Conservation (phyloP, 208 protist species). For the Acanthamoeba castellanii region DNA sequence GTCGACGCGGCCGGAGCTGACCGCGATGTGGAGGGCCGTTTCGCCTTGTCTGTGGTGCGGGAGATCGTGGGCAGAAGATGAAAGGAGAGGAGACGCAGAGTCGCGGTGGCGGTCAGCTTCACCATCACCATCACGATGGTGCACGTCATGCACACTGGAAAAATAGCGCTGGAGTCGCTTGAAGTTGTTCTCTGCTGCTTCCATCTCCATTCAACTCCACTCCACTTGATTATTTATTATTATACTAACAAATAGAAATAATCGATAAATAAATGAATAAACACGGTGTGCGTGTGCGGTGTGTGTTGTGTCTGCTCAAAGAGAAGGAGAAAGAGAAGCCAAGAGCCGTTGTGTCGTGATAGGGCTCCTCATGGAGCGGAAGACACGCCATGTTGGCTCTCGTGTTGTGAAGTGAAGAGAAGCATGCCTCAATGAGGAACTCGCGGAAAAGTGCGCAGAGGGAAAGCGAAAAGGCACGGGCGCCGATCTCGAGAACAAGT, state of each 20-base stretch:
- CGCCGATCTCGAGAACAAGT: neutral
- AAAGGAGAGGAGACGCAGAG: neutral
- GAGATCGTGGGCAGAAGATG: too few species aligned
- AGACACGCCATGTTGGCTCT: too few species aligned
- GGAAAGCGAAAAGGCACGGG: neutral
- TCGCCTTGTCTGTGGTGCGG: conserved; percentile 25
- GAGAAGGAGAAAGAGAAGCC: too few species aligned
- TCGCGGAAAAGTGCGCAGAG: neutral
- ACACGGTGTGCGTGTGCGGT: too few species aligned
- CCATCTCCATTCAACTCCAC: neutral
- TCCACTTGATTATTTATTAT: too few species aligned
- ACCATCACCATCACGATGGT: neutral
- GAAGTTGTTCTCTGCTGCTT: neutral
- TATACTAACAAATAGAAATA: too few species aligned
- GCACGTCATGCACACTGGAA: neutral
- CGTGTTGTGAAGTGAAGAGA: neutral
- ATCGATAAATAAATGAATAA: too few species aligned
- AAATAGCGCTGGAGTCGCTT: conserved; percentile 30
- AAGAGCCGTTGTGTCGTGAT: too few species aligned
- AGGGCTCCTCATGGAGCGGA: too few species aligned
- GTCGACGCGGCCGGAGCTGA: conserved; percentile 35
- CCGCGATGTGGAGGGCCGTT: conserved; percentile 25
- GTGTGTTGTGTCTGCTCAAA: too few species aligned
- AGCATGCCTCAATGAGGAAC: neutral
- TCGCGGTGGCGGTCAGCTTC: neutral